Evolutionary conservation across 2,329 filamentous ascomycete genomes (phyloP), one percentile per base, ranked within the genome.

Genomic region (Amauroascus niger): DNA sequence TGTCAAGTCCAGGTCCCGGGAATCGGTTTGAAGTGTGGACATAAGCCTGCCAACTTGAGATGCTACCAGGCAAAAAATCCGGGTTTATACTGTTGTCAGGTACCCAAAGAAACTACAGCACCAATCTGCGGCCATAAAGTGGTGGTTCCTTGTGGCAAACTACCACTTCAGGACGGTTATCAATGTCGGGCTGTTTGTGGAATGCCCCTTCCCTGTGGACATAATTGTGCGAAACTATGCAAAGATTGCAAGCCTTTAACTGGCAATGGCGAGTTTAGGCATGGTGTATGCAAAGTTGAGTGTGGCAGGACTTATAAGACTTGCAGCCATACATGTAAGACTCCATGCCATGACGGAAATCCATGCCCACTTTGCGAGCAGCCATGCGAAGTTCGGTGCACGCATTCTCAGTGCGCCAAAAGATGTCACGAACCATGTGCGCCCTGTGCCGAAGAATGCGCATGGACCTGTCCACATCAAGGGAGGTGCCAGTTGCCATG

Each of bases 381-480:
- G 9, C 65, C 65, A 0, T 87, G 83, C 59, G 76, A 82, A 39
- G 74, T 79, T 13, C 66, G 67, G 2, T 86, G 82, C 64, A 69
- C 63, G 18, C 81, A 82, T 64, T 81, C 77, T 0, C 69, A 61
- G 50, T 86, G 83, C 61, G 64, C 61, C n/a, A 74, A 74, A 53
- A 63, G 63, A 4, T 87, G 83, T 61, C 64, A 70, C 22, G 77
- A 86, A 59, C 76, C 81, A 1, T 87, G 83, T 60, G 64, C 69
- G 1, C 82, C 82, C 0, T 86, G 83, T 59, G 76, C 77, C 0
- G 77, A 81, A 57, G 58, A 63, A 1, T 86, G 82, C 58, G 65
- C 71, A 0, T 83, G 78, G 30, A 61, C 60, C 2, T 86, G 82
- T 57, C 71, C 72, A 6, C 83, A 86, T 59, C 37, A 43, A 9